phyloP scores from a whole-genome alignment of 106 monocot species.

The Platanthera guangdongensis region DNA sequence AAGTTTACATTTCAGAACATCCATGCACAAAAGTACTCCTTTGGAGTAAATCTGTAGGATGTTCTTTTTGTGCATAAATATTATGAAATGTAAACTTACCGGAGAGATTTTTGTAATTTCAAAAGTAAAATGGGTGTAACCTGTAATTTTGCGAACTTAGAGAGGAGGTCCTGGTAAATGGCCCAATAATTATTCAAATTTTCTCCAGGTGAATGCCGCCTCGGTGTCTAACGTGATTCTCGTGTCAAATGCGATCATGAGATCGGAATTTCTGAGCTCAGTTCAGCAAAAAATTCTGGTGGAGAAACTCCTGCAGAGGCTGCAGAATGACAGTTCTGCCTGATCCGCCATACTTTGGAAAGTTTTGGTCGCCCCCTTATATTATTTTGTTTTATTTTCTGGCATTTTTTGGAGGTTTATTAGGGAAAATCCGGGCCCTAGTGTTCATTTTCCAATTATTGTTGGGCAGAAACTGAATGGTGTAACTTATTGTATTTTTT shows the following conservation, averaged over 20 bases:
- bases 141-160: too few species aligned
- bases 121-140: too few species aligned
- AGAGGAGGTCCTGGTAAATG: too few species aligned
- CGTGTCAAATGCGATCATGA: constrained; percentile 80
- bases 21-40: too few species aligned
- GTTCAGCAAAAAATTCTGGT: constrained; percentile 74
- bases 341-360: neutral
- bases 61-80: too few species aligned
- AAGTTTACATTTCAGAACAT: too few species aligned
- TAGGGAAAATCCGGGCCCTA: neutral
- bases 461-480: too few species aligned
- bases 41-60: too few species aligned
- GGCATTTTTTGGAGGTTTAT: neutral
- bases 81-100: too few species aligned
- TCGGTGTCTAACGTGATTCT: constrained; percentile 49
- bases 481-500: too few species aligned
- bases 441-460: too few species aligned
- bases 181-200: neutral
- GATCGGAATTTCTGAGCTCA: constrained; percentile 64
- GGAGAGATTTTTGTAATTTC: too few species aligned
- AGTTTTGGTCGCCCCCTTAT: neutral
- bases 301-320: constrained; percentile 73
- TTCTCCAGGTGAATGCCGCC: constrained; percentile 75
- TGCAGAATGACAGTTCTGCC: constrained; percentile 3
- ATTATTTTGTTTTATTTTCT: neutral